These are phyloP conservation scores for Phoma sp. DNA, from an alignment of 2,329 filamentous ascomycete species.

Conservation along the genomic window DNA sequence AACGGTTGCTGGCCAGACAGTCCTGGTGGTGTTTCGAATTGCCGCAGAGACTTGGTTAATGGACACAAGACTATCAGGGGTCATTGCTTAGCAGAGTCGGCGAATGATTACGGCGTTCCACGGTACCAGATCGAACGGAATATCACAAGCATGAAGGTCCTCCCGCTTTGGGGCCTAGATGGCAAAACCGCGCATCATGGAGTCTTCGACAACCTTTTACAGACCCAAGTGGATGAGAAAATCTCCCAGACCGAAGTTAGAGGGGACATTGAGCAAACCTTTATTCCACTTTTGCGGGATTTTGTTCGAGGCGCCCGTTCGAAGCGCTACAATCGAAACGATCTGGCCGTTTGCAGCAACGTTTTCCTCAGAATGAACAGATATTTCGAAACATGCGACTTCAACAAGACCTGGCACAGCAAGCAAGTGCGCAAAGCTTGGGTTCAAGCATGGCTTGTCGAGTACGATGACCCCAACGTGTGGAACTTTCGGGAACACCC, in stretches of 20 bases:
- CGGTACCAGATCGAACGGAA: too few species aligned
- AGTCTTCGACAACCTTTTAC: conserved; percentile 52
- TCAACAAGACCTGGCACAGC: neutral
- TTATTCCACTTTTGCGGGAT: conserved; percentile 51
- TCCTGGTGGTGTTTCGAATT: conserved; percentile 53
- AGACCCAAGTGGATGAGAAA: conserved; percentile 49
- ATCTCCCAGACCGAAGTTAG: conserved; percentile 44
- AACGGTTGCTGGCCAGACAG: conserved; percentile 55
- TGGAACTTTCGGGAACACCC: neutral
- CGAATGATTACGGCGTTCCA: conserved; percentile 54
- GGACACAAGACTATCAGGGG: conserved; percentile 52
- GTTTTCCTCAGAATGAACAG: conserved; percentile 54
- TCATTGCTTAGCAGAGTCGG: conserved; percentile 54
- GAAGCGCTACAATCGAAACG: conserved; percentile 46
- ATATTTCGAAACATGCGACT: conserved; percentile 55
- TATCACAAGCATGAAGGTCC: conserved; percentile 52
- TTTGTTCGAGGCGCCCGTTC: too few species aligned
- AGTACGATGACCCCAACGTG: neutral
- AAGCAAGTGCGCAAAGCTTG: neutral
- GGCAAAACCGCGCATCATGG: conserved; percentile 52
- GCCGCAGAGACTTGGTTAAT: conserved; percentile 53
- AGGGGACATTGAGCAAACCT: conserved; percentile 50
- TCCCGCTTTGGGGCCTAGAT: conserved; percentile 54
- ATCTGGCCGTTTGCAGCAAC: conserved; percentile 49
- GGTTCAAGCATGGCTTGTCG: neutral